Base-by-base conservation (phyloP, 306 rosid genomes). In the Chamaecrista fasciculata region DNA sequence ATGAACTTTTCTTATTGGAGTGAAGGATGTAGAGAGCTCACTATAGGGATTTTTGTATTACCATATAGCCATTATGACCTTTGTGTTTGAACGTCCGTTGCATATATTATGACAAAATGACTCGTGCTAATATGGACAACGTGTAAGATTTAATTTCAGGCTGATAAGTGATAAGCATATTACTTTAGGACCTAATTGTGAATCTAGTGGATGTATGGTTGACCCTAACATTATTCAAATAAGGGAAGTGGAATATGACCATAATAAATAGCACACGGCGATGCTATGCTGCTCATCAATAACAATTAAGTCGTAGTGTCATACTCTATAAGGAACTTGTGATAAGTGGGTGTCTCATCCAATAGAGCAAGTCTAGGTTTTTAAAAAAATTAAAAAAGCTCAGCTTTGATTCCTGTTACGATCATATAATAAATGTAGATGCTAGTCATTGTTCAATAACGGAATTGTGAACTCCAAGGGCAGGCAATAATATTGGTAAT, bases 371-470 rank as follows among this genome's bases (percentile, higher is more conserved):
- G 46, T 11, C n/a, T 12, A 40, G n/a, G 46, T 12, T 37, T 8
- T 37, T 0, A 31, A 31, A 31, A 31, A 31, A 2, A 31, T 2
- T 7, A 37, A 37, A 37, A 37, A 7, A 2, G 43, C 12, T 10
- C 8, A 20, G 9, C 20, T 16, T 55, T 39, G 8, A 31, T 49
- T 57, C 48, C 43, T 25, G 33, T 29, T 43, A 34, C 24, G 33
- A 42, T 19, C 9, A 12, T 44, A 5, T 12, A 64, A 6, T 1
- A 1, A 66, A 49, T 46, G 10, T 56, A 50, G 63, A 24, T 52
- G 16, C 59, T 33, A 18, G 15, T 29, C 25, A 25, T 48, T 21
- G 77, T 25, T 57, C 51, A 66, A 72, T 79, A 65, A 76, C 52
- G 12, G 25, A 24, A 7, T 20, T 21, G 55, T 24, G 26, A 48